phyloP scores from a whole-genome alignment of 192 early-diverging fungal species.

The Backusella psychrophila region DNA sequence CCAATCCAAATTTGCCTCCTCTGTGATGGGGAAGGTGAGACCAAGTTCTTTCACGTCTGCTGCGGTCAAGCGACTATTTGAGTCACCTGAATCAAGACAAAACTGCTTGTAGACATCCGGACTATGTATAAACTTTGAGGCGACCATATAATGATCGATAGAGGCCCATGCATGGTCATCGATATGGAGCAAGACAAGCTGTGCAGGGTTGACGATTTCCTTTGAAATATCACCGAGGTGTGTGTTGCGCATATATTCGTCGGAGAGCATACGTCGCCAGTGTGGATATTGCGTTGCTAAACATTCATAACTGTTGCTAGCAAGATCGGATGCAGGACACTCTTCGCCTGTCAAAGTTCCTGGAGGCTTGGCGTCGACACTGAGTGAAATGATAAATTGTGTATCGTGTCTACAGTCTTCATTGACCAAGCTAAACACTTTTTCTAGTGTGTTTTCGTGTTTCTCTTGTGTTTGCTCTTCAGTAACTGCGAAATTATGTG shows the following conservation, averaged over 20 bases:
- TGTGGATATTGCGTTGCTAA: conserved; percentile 15
- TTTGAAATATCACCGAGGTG: conserved; percentile 7
- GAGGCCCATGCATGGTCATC: conserved; percentile 33
- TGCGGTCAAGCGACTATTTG: conserved; percentile 5
- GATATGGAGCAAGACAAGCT: conserved; percentile 11
- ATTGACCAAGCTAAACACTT: not conserved
- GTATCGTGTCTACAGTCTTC: conserved; percentile 12
- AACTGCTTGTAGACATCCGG: conserved; percentile 8
- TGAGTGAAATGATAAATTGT: not conserved
- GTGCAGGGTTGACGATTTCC: not conserved
- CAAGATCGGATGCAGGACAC: conserved; percentile 10
- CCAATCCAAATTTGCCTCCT: conserved; percentile 10
- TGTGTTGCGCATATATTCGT: conserved; percentile 29
- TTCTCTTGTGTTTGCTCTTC: not conserved
- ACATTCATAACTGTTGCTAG: conserved; percentile 14
- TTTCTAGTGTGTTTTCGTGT: not conserved
- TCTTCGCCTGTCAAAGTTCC: conserved; percentile 25
- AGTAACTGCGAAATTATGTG: not conserved
- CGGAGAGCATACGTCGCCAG: conserved; percentile 28
- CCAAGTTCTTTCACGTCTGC: conserved; percentile 5
- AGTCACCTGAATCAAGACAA: conserved; percentile 19
- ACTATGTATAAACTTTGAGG: conserved; percentile 7
- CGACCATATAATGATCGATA: conserved; percentile 21
- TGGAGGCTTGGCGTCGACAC: conserved; percentile 13
- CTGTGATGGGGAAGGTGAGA: not conserved